Evolutionary conservation across 2,329 filamentous ascomycete genomes (phyloP), one percentile per base, ranked within the genome.

Genomic region (Fusarium ramigenum): DNA sequence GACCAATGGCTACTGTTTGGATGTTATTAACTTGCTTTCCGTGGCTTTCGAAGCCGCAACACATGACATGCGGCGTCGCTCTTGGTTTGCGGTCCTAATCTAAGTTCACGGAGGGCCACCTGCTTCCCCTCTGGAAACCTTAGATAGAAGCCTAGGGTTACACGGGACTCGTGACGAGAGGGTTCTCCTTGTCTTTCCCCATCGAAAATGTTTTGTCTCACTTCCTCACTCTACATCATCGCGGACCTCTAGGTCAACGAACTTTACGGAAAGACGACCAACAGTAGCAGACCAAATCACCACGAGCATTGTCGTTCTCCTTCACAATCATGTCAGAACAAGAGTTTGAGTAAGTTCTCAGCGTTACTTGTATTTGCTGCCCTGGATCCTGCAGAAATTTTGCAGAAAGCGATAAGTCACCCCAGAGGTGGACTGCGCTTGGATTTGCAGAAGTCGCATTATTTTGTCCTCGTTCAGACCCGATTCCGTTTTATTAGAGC

Each of bases 321-420:
- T 36, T 8, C 18, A 15, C 7, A 0, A 36, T 25, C 23, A 37
- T 53, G 49, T 53, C 49, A 9, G 16, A 23, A 2, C 21, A 34
- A 18, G 7, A 50, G 5, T 34, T 21, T 5, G n/a, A 14, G 30
- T 34, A 50, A 50, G 30, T 34, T 3, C 9, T 5, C 7, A 4
- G 3, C 10, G 4, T 18, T 49, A 7, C 5, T 23, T n/a, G 12
- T 23, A 23, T 19, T 50, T 23, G 2, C 47, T 50, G 2, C 5
- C 2, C 21, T 14, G 2, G 0, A 4, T 18, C 10, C 5, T 18
- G 15, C 5, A 12, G 9, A 4, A 12, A 12, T 7, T 18, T 30
- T 7, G 7, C 14, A 2, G 3, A 4, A 30, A 49, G n/a, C 9
- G 3, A 30, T 3, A 4, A 2, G n/a, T 30, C 7, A n/a, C 7